A percentile compares a stretch with the other conserved stretches of the same genome.
These are phyloP conservation scores for Gossypium herbaceum DNA, from an alignment of 345 rosid genomes.

Conservation along the genomic window DNA sequence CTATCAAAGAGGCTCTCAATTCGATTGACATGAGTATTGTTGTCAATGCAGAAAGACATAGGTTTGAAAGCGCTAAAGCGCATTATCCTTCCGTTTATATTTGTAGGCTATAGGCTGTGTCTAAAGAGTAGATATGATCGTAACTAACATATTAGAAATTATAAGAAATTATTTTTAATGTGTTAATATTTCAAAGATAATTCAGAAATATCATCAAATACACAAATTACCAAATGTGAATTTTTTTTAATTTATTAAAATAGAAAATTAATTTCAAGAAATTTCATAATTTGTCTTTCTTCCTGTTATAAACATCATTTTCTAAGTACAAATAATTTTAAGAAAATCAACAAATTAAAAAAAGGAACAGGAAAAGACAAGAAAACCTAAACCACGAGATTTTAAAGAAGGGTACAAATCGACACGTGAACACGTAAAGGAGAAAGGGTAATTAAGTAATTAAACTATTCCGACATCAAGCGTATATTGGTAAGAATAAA, in stretches of 20 bases:
- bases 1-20: accelerated
- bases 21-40: no score
- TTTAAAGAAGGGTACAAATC: not conserved
- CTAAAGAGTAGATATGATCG: no score
- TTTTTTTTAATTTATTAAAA: no score
- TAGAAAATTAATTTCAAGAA: not conserved
- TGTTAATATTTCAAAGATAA: no score
- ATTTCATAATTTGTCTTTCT: not conserved
- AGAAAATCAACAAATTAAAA: not conserved
- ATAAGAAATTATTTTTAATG: no score
- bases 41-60: accelerated
- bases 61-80: accelerated
- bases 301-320: not conserved
- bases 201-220: no score
- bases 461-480: not conserved
- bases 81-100: no score
- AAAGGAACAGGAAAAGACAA: not conserved
- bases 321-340: not conserved
- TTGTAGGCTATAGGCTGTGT: no score
- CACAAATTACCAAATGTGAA: no score
- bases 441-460: not conserved
- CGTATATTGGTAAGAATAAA: conserved; percentile 12
- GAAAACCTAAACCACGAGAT: not conserved
- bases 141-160: no score
- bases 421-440: not conserved